These are phyloP conservation scores for Lactarius sp. DNA, from an alignment of 768 basidiomycete genomes.

Conservation along the genomic window DNA sequence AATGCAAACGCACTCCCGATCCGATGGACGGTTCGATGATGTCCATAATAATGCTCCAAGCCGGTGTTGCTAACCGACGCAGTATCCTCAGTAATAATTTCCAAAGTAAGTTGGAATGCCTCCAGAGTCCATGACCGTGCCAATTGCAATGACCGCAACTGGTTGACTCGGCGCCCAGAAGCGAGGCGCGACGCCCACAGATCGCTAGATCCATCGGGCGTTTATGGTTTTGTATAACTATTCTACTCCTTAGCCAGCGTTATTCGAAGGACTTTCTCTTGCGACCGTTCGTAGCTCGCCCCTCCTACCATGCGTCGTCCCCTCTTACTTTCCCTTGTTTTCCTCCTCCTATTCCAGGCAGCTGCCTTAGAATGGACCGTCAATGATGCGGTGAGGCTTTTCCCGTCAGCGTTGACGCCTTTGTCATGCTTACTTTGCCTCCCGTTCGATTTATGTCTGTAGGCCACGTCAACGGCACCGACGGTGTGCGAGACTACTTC, in stretches of 20 bases:
- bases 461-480: constrained; percentile 1
- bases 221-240: constrained; percentile 16
- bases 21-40: neutral
- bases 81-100: neutral
- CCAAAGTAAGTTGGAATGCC: neutral
- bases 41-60: neutral
- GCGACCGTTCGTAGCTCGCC: neutral
- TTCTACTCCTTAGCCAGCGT: neutral
- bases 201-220: constrained; percentile 15
- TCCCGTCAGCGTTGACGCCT: neutral
- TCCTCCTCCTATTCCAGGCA: constrained; percentile 10
- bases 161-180: constrained; percentile 16
- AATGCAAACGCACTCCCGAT: neutral
- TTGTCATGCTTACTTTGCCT: neutral
- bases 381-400: constrained; percentile 1
- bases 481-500: neutral
- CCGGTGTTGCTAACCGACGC: neutral
- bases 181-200: neutral
- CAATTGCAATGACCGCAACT: constrained; percentile 11
- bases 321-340: neutral
- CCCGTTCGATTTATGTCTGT: neutral
- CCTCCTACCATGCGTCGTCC: constrained; percentile 2
- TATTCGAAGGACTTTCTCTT: neutral
- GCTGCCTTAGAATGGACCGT: neutral
- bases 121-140: neutral